Evolutionary conservation across 2,329 filamentous ascomycete genomes (phyloP), one percentile per base, ranked within the genome.

Genomic region (Periconia sp.): DNA sequence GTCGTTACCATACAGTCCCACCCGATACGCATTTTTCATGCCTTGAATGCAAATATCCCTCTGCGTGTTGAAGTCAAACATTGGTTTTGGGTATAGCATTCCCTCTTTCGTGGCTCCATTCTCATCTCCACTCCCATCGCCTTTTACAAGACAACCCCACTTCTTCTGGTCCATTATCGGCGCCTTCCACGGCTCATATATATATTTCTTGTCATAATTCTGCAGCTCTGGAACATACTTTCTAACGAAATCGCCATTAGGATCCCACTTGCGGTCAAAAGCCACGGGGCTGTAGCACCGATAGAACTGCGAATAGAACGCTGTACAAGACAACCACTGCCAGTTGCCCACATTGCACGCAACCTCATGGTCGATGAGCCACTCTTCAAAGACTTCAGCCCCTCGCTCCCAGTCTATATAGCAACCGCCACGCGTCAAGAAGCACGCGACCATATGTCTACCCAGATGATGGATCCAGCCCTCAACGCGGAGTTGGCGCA

Each of bases 401-500:
- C 89, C 89, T 17, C 89, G 82, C 74, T 92, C 89, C 89, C 89
- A 92, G 64, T 86, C 83, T 43, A 92, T 78, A 65, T 91, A 92
- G 70, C 88, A 91, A 0, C 89, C 89, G 1, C 89, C 89, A 2
- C 89, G 79, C 0, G 89, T 92, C n/a, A 92, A 78, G 68, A 92
- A 92, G 67, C 88, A 92, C 0, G 89, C 89, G 0, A 92, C 85
- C n/a, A 85, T 82, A 70, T 92, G 89, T 0, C 89, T 82, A 2
- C 88, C 89, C 0, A 92, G 79, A 67, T 92, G 89, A 66, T 92
- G 89, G 9, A 92, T 90, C 89, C 89, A 92, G 27, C 89, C 89
- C 67, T 91, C 88, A 1, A 78, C 69, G 14, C 80, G 78, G 14
- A 92, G 78, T 70, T 92, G 89, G 1, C 88, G 83, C 89, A 92